Conservation (phyloP, 768 basidiomycete genomes). For the Termitomyces sp. region DNA sequence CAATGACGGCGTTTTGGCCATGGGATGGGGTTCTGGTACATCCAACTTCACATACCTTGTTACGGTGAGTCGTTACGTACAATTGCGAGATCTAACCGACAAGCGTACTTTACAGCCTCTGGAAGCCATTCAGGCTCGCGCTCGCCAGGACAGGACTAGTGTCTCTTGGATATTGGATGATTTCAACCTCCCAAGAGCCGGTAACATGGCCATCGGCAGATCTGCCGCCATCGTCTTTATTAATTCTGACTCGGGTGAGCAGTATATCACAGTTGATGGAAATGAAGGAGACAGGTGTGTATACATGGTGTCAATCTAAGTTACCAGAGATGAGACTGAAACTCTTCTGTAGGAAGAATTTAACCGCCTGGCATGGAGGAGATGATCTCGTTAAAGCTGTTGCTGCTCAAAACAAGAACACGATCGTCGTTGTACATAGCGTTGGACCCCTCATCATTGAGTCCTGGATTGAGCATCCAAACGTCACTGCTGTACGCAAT, state of each 20-base stretch:
- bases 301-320: background rate
- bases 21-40: slow-evolving; percentile 93
- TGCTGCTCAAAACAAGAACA: slow-evolving; percentile 61
- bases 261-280: slow-evolving; percentile 73
- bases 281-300: slow-evolving; percentile 67
- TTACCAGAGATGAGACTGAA: background rate
- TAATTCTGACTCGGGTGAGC: slow-evolving; percentile 80
- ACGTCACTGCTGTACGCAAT: slow-evolving; percentile 57
- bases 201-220: slow-evolving; percentile 37
- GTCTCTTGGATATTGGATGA: slow-evolving; percentile 69
- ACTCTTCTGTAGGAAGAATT: slow-evolving; percentile 39
- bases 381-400: slow-evolving; percentile 68
- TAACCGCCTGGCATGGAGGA: slow-evolving; percentile 71
- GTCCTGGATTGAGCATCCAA: slow-evolving; percentile 67
- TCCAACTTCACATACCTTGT: slow-evolving; percentile 74
- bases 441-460: slow-evolving; percentile 57
- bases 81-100: background rate
- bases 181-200: slow-evolving; percentile 51
- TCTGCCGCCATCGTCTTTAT: slow-evolving; percentile 78
- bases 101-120: slow-evolving; percentile 46
- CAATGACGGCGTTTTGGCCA: slow-evolving; percentile 67
- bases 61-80: slow-evolving; percentile 38
- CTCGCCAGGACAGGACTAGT: slow-evolving; percentile 57
- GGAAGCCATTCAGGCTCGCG: slow-evolving; percentile 73
- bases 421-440: slow-evolving; percentile 63